phyloP scores from a whole-genome alignment of 768 basidiomycete genomes.

The Tricholoma sp. region DNA sequence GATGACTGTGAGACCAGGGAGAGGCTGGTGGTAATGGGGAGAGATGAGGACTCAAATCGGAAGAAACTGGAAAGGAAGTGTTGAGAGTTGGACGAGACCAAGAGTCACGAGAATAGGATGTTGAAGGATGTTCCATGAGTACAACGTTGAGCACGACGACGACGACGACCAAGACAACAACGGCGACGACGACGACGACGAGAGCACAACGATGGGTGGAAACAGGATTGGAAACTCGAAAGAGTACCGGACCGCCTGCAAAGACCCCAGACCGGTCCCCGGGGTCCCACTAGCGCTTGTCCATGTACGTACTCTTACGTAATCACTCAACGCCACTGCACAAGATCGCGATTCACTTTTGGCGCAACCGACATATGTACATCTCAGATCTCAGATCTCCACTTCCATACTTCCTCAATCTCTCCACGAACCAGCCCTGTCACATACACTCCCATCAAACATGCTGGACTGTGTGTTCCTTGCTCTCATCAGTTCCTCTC shows the following conservation, averaged over 20 bases:
- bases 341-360: too few species aligned
- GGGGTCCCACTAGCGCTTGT: slow-evolving; percentile 9
- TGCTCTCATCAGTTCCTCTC: background rate
- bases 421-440: slow-evolving; percentile 65
- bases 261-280: slow-evolving; percentile 1
- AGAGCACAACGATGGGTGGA: slow-evolving; percentile 9
- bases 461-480: slow-evolving; percentile 52
- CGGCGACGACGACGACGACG: background rate
- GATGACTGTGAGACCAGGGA: slow-evolving; percentile 31
- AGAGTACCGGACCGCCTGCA: slow-evolving; percentile 12
- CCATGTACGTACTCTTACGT: too few species aligned
- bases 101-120: slow-evolving; percentile 20
- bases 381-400: slow-evolving; percentile 29
- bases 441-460: slow-evolving; percentile 63
- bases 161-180: background rate
- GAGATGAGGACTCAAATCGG: slow-evolving; percentile 24
- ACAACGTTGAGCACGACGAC: too few species aligned
- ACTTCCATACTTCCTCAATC: slow-evolving; percentile 62
- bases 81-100: slow-evolving; percentile 31
- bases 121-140: slow-evolving; percentile 20
- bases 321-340: too few species aligned
- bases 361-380: too few species aligned
- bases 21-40: slow-evolving; percentile 28
- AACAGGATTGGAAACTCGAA: slow-evolving; percentile 4
- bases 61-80: slow-evolving; percentile 24